Evolutionary conservation across 2,329 filamentous ascomycete genomes (phyloP), one percentile per base, ranked within the genome.

Genomic region (Neurospora crassa): DNA sequence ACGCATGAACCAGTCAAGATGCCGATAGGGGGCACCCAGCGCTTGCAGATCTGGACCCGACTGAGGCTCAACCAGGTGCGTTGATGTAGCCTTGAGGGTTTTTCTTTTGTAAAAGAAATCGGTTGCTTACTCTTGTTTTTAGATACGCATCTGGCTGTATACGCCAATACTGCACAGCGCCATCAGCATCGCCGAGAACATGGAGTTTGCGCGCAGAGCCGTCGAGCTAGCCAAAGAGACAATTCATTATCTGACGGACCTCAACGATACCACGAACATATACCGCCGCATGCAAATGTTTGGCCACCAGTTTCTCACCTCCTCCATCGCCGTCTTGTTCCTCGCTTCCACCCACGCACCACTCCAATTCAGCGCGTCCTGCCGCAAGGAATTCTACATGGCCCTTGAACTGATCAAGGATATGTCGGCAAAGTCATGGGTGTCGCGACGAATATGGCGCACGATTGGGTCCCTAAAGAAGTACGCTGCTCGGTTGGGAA

Each of bases 151-250:
- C 71, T 89, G 93, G 79, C 92, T 97, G 40, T 94, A 96, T 79
- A 92, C 93, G 0, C 94, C 94, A 0, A 90, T 97, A 2, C 83
- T 98, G 10, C 93, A 97, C 79, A 95, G 91, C 20, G 89, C 92
- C 3, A 91, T 89, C 14, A 94, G 90, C 76, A 97, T 97, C 76
- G 88, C 91, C 81, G 88, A 91, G 71, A 91, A 97, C 78, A 86
- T 90, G 69, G 81, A 84, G 5, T 90, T 92, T 73, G 94, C 94
- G 3, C 89, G 92, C 76, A 91, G 87, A 0, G 91, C 89, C 0
- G 90, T 94, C 40, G 89, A 91, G 72, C 84, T 94, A 1, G 91
- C 92, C 16, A 92, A 92, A 77, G 91, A 94, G 75, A 93, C 91
- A 1, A 91, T 94, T 72, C 87, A 87, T 6, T 91, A 91, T 71